phyloP scores from a whole-genome alignment of 306 rosid species.

The peach (Prunus persica) region Prunus_persica_NCBIv2 NC_034011.1:4422001-4422500 shows the following conservation, averaged over 20 bases:
- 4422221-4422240: constrained; percentile 71
- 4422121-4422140: constrained; percentile 51
- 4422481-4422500: constrained; percentile 48
- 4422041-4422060: not conserved
- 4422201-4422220: constrained; percentile 57
- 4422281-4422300: constrained; percentile 47
- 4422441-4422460: constrained; percentile 34
- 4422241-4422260: constrained; percentile 41
- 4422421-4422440: constrained; percentile 54
- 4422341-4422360: constrained; percentile 41
- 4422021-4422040: no score
- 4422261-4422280: constrained; percentile 24
- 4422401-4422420: constrained; percentile 44
- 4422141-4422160: constrained; percentile 32
- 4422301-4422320: constrained; percentile 49
- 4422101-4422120: constrained; percentile 59
- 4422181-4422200: constrained; percentile 44
- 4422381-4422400: constrained; percentile 48
- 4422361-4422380: constrained; percentile 35
- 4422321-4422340: constrained; percentile 61
- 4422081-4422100: not conserved
- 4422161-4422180: constrained; percentile 40
- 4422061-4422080: not conserved
- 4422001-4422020: no score
- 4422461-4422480: constrained; percentile 32